Conservation (phyloP, 257 asterid genomes). For the Plectranthus barbatus region DNA sequence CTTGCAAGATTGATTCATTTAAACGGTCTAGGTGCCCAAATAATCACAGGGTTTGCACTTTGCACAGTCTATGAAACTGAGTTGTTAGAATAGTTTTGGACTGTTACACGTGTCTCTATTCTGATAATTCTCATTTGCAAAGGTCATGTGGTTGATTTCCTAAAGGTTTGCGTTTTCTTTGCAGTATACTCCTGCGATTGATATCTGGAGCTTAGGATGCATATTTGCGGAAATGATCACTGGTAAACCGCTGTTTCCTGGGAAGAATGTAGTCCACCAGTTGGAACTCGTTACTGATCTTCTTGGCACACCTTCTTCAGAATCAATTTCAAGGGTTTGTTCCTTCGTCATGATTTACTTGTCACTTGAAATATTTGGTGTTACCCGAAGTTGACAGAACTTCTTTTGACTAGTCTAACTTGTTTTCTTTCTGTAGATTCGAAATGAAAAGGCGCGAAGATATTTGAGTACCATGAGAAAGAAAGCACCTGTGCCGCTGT, state of each 20-base stretch:
- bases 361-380: neutral
- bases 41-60: neutral
- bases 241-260: slow-evolving; percentile 87
- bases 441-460: slow-evolving; percentile 90
- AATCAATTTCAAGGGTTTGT: slow-evolving; percentile 80
- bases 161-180: slow-evolving; percentile 1
- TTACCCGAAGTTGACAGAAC: neutral
- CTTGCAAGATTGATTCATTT: neutral
- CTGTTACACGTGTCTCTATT: no score
- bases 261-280: slow-evolving; percentile 81
- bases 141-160: neutral
- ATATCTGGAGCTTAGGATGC: slow-evolving; percentile 96
- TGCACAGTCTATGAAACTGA: neutral
- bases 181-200: slow-evolving; percentile 96
- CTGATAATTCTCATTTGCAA: neutral
- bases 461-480: slow-evolving; percentile 80
- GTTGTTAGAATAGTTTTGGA: neutral
- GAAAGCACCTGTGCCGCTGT: slow-evolving; percentile 56
- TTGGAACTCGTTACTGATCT: slow-evolving; percentile 90
- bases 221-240: slow-evolving; percentile 85
- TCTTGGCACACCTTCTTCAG: slow-evolving; percentile 79
- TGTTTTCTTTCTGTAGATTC: slow-evolving; percentile 45
- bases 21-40: neutral
- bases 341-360: slow-evolving; percentile 11
- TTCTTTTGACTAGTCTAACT: neutral